Conservation (phyloP, 345 rosid species). For the Jatropha curcas region DNA sequence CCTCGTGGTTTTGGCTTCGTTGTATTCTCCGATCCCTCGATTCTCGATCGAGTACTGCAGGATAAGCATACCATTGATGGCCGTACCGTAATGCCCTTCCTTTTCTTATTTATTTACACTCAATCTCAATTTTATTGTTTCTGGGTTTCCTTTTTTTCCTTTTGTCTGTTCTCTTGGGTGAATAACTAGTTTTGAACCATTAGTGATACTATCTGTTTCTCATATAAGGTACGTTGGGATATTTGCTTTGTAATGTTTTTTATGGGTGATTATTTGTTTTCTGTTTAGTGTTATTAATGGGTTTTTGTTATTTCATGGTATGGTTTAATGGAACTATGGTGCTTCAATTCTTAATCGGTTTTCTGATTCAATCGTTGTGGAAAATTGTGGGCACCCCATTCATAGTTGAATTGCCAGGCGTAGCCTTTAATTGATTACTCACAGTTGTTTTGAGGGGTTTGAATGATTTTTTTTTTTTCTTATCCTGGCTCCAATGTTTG, state of each 20-base stretch:
- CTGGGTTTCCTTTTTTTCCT: not conserved
- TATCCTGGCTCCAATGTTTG: not conserved
- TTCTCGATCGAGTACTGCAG: conserved; percentile 27
- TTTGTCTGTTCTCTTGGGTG: not conserved
- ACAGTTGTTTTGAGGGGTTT: not conserved
- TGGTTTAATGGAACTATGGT: not conserved
- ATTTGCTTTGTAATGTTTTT: not conserved
- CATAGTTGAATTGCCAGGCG: not conserved
- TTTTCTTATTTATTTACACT: not conserved
- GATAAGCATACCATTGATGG: conserved; percentile 35
- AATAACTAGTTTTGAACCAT: not conserved
- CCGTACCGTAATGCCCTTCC: conserved; percentile 22
- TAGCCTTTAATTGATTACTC: not conserved
- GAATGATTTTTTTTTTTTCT: not conserved
- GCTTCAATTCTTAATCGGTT: not conserved
- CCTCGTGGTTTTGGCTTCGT: conserved; percentile 36
- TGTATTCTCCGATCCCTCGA: conserved; percentile 31
- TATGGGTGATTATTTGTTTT: not conserved
- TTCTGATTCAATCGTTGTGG: not conserved
- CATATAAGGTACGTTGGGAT: not conserved
- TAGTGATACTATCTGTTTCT: not conserved
- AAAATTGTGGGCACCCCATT: not conserved
- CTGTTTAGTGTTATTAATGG: no score
- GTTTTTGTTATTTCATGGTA: no score
- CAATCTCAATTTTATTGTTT: not conserved